Evolutionary conservation across 1,284 basidiomycete genomes (phyloP).

Genomic region (Ceratobasidium theobromae): DNA sequence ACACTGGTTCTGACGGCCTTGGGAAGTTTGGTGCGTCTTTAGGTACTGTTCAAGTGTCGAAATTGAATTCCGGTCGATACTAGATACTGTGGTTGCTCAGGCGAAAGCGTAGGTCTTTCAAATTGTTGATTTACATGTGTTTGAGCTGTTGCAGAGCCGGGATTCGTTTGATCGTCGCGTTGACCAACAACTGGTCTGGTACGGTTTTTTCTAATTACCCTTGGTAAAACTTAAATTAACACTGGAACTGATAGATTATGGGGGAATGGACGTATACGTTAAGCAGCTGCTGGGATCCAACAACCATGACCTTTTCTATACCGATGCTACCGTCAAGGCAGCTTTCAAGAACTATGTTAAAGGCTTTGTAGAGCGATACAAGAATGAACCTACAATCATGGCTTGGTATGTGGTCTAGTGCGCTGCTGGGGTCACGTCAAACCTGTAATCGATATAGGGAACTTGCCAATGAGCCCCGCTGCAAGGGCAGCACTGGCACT

Average conservation of each 20-base stretch:
- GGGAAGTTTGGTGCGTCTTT: slow-evolving; percentile 51
- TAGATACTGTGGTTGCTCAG: slow-evolving; percentile 25
- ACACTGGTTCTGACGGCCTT: slow-evolving; percentile 55
- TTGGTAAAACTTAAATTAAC: not conserved
- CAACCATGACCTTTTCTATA: slow-evolving; percentile 7
- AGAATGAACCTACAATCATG: slow-evolving; percentile 45
- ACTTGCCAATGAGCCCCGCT: slow-evolving; percentile 39
- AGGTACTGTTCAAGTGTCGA: not conserved
- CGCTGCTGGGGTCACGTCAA: too few relatives aligned
- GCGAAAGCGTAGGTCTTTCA: not conserved
- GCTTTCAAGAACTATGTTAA: slow-evolving; percentile 49
- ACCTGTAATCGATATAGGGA: too few relatives aligned
- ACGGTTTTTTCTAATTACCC: not conserved
- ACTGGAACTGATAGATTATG: slow-evolving; percentile 48
- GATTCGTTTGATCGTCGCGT: slow-evolving; percentile 57
- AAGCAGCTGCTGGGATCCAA: slow-evolving; percentile 38
- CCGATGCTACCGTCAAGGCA: slow-evolving; percentile 26
- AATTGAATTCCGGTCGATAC: not conserved
- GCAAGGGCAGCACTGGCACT: slow-evolving; percentile 31
- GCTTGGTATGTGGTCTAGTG: slow-evolving; percentile 45
- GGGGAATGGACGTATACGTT: slow-evolving; percentile 53
- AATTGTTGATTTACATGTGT: not conserved
- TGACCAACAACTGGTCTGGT: slow-evolving; percentile 57
- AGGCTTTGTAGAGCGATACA: slow-evolving; percentile 47
- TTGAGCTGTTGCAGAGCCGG: slow-evolving; percentile 40